phyloP scores from a whole-genome alignment of 2,329 filamentous ascomycete genomes.

The Ophiostoma sp. region DNA sequence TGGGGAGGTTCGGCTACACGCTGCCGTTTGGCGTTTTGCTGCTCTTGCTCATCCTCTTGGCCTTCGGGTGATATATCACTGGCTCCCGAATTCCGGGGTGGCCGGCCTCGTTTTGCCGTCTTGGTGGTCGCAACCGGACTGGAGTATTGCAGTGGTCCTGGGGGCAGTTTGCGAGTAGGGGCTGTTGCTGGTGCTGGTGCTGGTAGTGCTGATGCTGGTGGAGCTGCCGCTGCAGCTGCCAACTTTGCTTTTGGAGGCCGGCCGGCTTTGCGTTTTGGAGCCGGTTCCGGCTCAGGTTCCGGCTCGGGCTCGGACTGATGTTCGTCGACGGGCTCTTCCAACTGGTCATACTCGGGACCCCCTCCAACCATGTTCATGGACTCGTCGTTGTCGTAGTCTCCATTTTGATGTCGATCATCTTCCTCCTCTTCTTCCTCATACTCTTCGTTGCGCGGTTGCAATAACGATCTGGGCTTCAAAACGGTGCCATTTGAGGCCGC shows the following conservation, averaged over 20 bases:
- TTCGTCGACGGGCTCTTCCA: neutral
- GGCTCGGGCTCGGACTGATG: slow-evolving; percentile 27
- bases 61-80: neutral
- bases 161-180: slow-evolving; percentile 5
- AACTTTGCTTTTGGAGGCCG: slow-evolving; percentile 20
- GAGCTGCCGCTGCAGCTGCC: slow-evolving; percentile 26
- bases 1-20: slow-evolving; percentile 15
- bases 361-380: slow-evolving; percentile 40
- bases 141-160: slow-evolving; percentile 14
- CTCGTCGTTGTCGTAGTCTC: slow-evolving; percentile 32
- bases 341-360: slow-evolving; percentile 13
- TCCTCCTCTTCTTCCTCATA: slow-evolving; percentile 29
- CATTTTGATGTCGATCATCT: slow-evolving; percentile 23
- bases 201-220: slow-evolving; percentile 26
- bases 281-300: slow-evolving; percentile 10
- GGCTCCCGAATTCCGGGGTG: neutral
- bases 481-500: slow-evolving; percentile 7
- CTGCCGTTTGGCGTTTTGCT: slow-evolving; percentile 24
- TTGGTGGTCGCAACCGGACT: neutral
- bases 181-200: slow-evolving; percentile 20
- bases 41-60: slow-evolving; percentile 27
- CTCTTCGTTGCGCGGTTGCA: slow-evolving; percentile 24
- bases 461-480: slow-evolving; percentile 14
- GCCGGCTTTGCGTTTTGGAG: slow-evolving; percentile 25
- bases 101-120: slow-evolving; percentile 19